Evolutionary conservation across 2,329 filamentous ascomycete species (phyloP).

Genomic region (Rutstroemia sp.): DNA sequence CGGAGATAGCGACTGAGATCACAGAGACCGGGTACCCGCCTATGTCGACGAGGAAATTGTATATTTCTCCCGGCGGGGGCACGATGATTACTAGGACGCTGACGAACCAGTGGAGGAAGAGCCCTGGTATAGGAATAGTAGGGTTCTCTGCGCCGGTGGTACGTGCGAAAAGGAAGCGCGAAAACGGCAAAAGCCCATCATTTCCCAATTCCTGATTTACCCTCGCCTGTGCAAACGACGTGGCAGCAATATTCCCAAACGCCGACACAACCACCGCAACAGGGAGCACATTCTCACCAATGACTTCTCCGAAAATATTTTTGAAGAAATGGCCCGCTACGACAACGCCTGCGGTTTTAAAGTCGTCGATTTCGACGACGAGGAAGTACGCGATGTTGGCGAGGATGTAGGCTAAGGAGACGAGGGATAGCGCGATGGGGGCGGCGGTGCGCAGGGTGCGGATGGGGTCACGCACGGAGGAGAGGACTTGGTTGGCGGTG

Average conservation of each 20-base stretch:
- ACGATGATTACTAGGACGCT: constrained; percentile 49
- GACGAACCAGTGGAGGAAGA: constrained; percentile 53
- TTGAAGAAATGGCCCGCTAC: constrained; percentile 50
- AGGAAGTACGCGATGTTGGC: constrained; percentile 53
- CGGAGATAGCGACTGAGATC: constrained; percentile 30
- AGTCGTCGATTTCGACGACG: constrained; percentile 48
- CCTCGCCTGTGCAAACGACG: constrained; percentile 41
- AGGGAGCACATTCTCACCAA: constrained; percentile 37
- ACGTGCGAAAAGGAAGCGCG: too few species aligned
- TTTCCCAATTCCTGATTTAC: constrained; percentile 41
- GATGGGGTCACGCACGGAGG: constrained; percentile 49
- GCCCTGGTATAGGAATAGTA: constrained; percentile 29
- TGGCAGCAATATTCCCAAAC: constrained; percentile 41
- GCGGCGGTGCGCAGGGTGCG: constrained; percentile 50
- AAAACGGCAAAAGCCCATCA: constrained; percentile 40
- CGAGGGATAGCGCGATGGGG: constrained; percentile 44
- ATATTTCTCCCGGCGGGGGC: constrained; percentile 37
- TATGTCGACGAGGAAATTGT: constrained; percentile 34
- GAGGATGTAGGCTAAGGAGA: constrained; percentile 49
- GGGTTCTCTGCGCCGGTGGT: constrained; percentile 8
- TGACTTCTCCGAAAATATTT: constrained; percentile 41
- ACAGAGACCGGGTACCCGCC: constrained; percentile 33
- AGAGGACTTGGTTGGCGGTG: constrained; percentile 49
- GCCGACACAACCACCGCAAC: constrained; percentile 40
- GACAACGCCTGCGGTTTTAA: constrained; percentile 44